Evolutionary conservation across 2,329 filamentous ascomycete genomes (phyloP).

Genomic region (Cercospora sojina): DNA sequence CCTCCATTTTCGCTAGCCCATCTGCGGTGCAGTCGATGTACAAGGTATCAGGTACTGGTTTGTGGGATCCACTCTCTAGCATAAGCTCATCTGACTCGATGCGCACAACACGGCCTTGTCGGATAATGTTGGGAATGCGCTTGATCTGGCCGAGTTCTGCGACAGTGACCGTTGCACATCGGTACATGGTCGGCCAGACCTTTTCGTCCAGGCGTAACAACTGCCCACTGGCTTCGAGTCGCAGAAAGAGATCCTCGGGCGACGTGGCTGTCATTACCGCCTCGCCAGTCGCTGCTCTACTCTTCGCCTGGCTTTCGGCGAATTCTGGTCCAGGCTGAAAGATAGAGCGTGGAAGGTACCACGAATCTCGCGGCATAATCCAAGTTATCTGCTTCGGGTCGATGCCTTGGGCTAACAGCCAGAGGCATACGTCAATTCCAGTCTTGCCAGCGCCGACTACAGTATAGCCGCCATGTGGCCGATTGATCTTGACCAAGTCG

Average conservation of each 20-base stretch:
- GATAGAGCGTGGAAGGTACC: conserved; percentile 19
- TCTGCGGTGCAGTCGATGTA: conserved; percentile 28
- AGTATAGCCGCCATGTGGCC: conserved; percentile 21
- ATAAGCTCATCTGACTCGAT: conserved; percentile 14
- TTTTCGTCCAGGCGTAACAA: conserved; percentile 12
- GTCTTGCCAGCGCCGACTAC: conserved; percentile 29
- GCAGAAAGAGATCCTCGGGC: conserved; percentile 15
- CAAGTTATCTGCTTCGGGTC: conserved; percentile 21
- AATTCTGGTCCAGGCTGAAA: conserved; percentile 11
- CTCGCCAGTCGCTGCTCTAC: not conserved
- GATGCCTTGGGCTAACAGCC: conserved; percentile 22
- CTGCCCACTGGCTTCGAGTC: conserved; percentile 7
- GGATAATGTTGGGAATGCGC: conserved; percentile 18
- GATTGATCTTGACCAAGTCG: conserved; percentile 13
- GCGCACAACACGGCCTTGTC: conserved; percentile 17
- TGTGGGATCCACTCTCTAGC: conserved; percentile 15
- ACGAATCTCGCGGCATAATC: conserved; percentile 30
- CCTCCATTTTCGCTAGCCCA: conserved; percentile 17
- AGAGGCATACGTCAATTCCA: conserved; percentile 26
- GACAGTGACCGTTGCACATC: conserved; percentile 23
- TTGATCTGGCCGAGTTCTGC: conserved; percentile 22
- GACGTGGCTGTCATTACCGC: conserved; percentile 17
- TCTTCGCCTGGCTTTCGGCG: conserved; percentile 2
- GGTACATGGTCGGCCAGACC: conserved; percentile 21
- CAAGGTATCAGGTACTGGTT: conserved; percentile 12